Evolutionary conservation across 192 early-diverging fungal genomes (phyloP), one percentile per base, ranked within the genome.

Genomic region (Backusella circina): DNA sequence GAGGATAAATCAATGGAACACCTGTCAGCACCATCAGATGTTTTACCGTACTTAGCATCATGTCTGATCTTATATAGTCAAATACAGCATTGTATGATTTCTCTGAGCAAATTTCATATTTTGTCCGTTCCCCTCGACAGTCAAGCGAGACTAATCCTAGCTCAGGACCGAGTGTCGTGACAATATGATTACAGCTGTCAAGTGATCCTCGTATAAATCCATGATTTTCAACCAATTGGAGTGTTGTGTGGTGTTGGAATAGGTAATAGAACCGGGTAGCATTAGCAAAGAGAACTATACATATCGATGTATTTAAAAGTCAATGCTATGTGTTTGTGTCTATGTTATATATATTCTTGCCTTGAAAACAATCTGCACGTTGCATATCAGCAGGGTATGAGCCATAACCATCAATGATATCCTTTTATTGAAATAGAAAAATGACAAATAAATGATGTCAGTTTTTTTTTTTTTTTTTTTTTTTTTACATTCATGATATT

Each of bases 331-430:
- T 69, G 44, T 68, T n/a, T 0, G 6, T 5, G 51, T 23, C 13
- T 65, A 47, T 41, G 16, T n/a, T 10, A 1, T 41, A 8, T 13
- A 4, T 39, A n/a, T 28, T 26, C 30, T 82, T 91, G 86, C 91
- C 88, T 78, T 89, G 86, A 84, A 94, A 92, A 21, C 92, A 88
- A 16, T 85, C 79, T 23, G 90, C 90, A 68, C 84, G 61, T 74
- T 91, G 92, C 77, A 95, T 85, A 51, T 90, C 88, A 66, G 86
- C 84, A 0, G 94, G 94, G 73, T 96, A 96, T 33, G 90, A 92
- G 33, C 95, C 95, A 71, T 88, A 93, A 3, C 94, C 95, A 79
- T 96, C 94, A 76, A 93, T 89, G 54, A 95, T 87, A 73, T 96
- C 79, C 78, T 79, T 38, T 57, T 38, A 51, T 51, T 5, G 18